Percentiles rank a stretch among this genome's conserved stretches.
These are phyloP conservation scores for Starmerella khaoyaiensis DNA, from an alignment of 805 yeast species.

Conservation along the genomic window DNA sequence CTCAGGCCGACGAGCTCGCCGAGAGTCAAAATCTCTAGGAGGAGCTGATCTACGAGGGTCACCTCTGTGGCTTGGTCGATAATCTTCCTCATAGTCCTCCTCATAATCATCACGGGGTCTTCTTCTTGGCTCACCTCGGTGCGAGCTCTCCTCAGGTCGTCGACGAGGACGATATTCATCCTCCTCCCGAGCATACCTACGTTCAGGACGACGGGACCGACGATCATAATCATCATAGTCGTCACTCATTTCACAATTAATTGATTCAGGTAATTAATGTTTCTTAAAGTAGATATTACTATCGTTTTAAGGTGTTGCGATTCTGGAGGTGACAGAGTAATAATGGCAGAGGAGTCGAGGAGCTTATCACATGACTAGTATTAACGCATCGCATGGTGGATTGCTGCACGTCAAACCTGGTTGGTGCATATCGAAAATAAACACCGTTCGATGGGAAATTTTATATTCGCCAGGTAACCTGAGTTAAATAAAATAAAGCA, in stretches of 20 bases:
- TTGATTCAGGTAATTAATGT: too few species aligned
- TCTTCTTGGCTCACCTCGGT: constrained; percentile 3
- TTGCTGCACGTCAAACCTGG: too few species aligned
- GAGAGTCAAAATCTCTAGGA: too few species aligned
- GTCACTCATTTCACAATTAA: constrained; percentile 11
- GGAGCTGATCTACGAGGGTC: neutral
- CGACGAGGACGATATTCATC: constrained; percentile 11
- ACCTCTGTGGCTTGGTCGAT: neutral
- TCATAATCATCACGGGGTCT: constrained; percentile 4
- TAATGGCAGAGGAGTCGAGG: too few species aligned
- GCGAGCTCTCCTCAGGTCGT: neutral
- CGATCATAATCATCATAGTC: constrained; percentile 15
- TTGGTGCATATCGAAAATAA: too few species aligned
- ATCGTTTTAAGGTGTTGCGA: too few species aligned
- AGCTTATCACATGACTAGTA: too few species aligned
- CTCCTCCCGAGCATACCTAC: constrained; percentile 14
- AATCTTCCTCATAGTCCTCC: constrained; percentile 1
- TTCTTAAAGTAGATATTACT: too few species aligned
- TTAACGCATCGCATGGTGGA: too few species aligned
- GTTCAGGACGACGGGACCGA: constrained; percentile 11
- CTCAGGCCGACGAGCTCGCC: neutral
- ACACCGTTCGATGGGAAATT: too few species aligned
- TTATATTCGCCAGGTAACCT: too few species aligned
- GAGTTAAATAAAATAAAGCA: neutral
- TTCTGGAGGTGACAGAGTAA: too few species aligned